Evolutionary conservation across 2,329 filamentous ascomycete genomes (phyloP), one percentile per base, ranked within the genome.

Genomic region (Diaporthe amygdali): DNA sequence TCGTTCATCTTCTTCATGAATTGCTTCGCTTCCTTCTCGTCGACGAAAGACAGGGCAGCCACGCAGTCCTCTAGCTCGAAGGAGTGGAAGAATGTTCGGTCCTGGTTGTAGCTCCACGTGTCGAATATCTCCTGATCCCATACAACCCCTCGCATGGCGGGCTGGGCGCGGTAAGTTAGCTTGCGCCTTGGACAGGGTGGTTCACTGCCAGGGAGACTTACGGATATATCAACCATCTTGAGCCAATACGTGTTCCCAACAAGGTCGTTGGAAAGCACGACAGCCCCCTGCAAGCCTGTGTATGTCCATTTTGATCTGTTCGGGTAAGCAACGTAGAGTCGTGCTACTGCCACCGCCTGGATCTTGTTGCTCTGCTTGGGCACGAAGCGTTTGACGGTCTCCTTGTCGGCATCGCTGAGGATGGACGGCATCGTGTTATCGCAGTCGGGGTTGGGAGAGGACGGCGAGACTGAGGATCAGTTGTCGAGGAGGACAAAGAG

Each of bases 51-150:
- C 72, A 99, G 84, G 0, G 92, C 96, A 7, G 95, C 96, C 72
- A 97, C 85, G 78, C 95, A 98, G 74, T 97, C 91, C 82, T 98
- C 95, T 69, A 97, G 89, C 84, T 99, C 96, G 80, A 99, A 99
- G 7, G 94, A 95, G 83, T 98, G 95, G 84, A 99, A 99, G 84
- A 98, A 99, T 72, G 94, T 96, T 73, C 96, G 92, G 81, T 99
- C 96, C 79, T 98, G 96, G 83, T 98, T 97, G 86, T 98, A 99
- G 74, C 88, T 87, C 87, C 97, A 98, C 64, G 91, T 91, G 76
- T 99, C 96, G 84, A 97, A 99, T 77, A 99, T 94, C 83, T 99
- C 96, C 84, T 98, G 96, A 78, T 97, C 95, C 94, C 94, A 98
- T 78, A 98, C 92, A 64, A 98, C 95, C 71, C 96, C 95, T 79